phyloP scores from a whole-genome alignment of 2,329 filamentous ascomycete genomes.

The Aspergillus felis region DNA sequence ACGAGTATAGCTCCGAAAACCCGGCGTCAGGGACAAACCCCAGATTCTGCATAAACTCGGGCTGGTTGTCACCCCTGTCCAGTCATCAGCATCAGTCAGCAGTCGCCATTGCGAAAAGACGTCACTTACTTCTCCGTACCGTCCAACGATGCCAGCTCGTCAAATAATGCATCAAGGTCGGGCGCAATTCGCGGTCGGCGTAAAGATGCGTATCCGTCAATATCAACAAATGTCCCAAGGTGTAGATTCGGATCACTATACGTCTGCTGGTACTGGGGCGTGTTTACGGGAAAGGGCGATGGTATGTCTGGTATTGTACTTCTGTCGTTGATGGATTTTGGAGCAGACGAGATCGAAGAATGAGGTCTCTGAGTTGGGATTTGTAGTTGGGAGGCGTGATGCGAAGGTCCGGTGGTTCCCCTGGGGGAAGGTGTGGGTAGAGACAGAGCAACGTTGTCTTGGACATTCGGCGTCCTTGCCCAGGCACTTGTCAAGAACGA shows the following conservation, averaged over 20 bases:
- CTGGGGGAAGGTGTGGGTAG: conserved; percentile 21
- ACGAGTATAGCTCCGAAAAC: conserved; percentile 35
- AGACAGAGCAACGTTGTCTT: conserved; percentile 22
- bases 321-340: conserved; percentile 16
- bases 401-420: conserved; percentile 14
- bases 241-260: conserved; percentile 27
- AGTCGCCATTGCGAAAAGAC: background rate
- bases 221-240: conserved; percentile 25
- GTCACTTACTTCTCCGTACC: conserved; percentile 45
- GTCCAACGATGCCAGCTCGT: conserved; percentile 56
- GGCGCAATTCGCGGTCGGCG: conserved; percentile 31
- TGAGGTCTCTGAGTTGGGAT: background rate
- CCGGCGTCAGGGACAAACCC: conserved; percentile 35
- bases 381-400: conserved; percentile 15
- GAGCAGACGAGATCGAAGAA: conserved; percentile 15
- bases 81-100: conserved; percentile 8
- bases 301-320: conserved; percentile 20
- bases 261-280: conserved; percentile 21
- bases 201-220: conserved; percentile 26
- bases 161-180: conserved; percentile 51
- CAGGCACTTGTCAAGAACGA: conserved; percentile 25
- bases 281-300: conserved; percentile 18
- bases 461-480: conserved; percentile 23
- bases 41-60: conserved; percentile 38
- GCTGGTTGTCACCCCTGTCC: conserved; percentile 31